Evolutionary conservation across 768 basidiomycete species (phyloP), one percentile per base, ranked within the genome.

Genomic region (Crucibulum laeve): DNA sequence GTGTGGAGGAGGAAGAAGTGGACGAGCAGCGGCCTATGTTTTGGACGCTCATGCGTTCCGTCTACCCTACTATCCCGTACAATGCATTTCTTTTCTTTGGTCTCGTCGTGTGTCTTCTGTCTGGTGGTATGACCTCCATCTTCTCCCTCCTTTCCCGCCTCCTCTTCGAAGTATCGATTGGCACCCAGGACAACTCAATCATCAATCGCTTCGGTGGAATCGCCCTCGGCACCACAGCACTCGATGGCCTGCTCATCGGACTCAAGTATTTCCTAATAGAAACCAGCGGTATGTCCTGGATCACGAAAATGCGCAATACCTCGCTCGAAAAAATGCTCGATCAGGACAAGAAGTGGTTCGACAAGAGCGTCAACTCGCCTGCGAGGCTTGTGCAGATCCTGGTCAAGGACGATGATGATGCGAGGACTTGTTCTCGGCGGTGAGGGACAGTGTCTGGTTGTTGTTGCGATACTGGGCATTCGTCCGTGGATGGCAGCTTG

Each of bases 321-420:
- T 80, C 78, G 2, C 82, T 84, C 55, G 54, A 53, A 3, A 74
- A 67, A 24, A 68, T 97, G 11, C 65, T 98, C 28, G 55, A 63
- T 11, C 93, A 95, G 61, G 91, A 96, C 61, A 91, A 87, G 63
- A 59, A 71, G 24, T 99, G 84, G 80, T 97, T 95, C 61, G 94
- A 97, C 47, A 65, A 70, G 46, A 64, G 72, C 4, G 68, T 74
- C 33, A 80, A 91, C 63, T 61, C 70, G 4, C 68, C 89, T 0
- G 64, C 74, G 18, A 65, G 70, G 5, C 63, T 98, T 10, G 79
- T 86, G 10, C 87, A 92, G 58, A 66, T 77, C 8, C 67, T 97
- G 38, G 75, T 93, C 61, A 92, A 91, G 65, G 93, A 97, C 54
- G 84, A 79, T 0, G 91, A 97, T 48, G 96, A 97, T 53, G 88